These are phyloP conservation scores for Aeminium ludgeri DNA, from an alignment of 495 filamentous ascomycete species.

Conservation along the genomic window DNA sequence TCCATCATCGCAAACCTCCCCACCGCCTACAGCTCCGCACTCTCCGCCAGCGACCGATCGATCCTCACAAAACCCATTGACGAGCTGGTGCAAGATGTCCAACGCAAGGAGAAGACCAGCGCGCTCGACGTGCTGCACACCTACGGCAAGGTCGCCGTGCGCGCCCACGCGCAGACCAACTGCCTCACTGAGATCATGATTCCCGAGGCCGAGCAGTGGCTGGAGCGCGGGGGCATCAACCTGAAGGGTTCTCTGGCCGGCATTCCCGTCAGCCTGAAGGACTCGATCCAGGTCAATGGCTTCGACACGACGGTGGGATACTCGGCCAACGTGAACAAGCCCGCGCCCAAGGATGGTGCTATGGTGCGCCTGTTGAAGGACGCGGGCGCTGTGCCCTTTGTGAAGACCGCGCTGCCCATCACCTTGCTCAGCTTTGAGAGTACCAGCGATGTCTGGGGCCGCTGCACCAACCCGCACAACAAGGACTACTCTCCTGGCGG, in stretches of 20 bases:
- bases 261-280: conserved; percentile 78
- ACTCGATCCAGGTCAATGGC: conserved; percentile 68
- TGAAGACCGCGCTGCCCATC: conserved; percentile 88
- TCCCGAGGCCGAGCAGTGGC: conserved; percentile 63
- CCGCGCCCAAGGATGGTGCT: conserved; percentile 46
- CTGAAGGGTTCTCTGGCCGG: conserved; percentile 73
- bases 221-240: conserved; percentile 45
- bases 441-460: conserved; percentile 73
- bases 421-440: conserved; percentile 87
- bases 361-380: conserved; percentile 70
- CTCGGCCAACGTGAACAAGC: conserved; percentile 52
- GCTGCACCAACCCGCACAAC: conserved; percentile 69
- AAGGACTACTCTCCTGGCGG: conserved; percentile 75
- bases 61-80: conserved; percentile 62
- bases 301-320: conserved; percentile 82
- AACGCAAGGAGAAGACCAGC: conserved; percentile 38
- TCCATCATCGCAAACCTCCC: conserved; percentile 50
- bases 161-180: conserved; percentile 76
- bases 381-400: conserved; percentile 89
- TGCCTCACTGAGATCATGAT: conserved; percentile 85
- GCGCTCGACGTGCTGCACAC: conserved; percentile 51
- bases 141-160: conserved; percentile 80
- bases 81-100: conserved; percentile 61
- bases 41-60: conserved; percentile 41
- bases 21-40: conserved; percentile 42